Evolutionary conservation across 208 protist genomes (phyloP), one percentile per base, ranked within the genome.

Genomic region (Leishmania tropica): DNA sequence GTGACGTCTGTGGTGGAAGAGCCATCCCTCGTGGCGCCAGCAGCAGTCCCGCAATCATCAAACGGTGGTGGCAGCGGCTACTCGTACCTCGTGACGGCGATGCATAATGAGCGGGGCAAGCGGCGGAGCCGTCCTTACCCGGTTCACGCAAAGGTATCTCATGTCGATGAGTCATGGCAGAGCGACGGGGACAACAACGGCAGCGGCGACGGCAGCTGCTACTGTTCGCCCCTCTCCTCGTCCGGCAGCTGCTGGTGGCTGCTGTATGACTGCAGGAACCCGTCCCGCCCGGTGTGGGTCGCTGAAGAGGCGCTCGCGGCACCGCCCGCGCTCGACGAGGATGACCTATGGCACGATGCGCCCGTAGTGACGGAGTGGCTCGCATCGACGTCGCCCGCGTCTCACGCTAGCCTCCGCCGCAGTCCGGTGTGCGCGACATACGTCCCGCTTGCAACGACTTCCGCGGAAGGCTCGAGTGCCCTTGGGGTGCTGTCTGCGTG

Each of bases 1-100:
- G 82, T 85, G 58, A 79, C 82, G 24, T 77, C 82, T 15, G 82
- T 85, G 28, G 40, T 85, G 72, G 82, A 85, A 62, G 76, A 62
- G 1, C 77, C 82, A 31, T 54, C 77, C 24, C 4, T 37, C 45
- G 42, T 15, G 3, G 67, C 62, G 15, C 3, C 24, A 54, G 24
- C 24, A 31, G 24, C 62, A 15, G 60, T 42, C 17, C 31, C 28
- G 28, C 35, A 54, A 17, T 40, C 62, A 48, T 19, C 62, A 6
- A 21, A 42, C 65, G 67, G 3, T 37, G 13, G 54, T 24, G 71
- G n/a, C 48, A 81, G 56, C 40, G 37, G 45, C 24, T 75, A 78
- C 71, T 42, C 81, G 8, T 85, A 81, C 53, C 54, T 85, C 8
- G 58, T 85, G 24, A 85, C 81, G 10, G 35, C 31, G 19, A 42